Percentiles rank a stretch among this genome's conserved stretches.
Evolutionary conservation across 208 protist genomes (phyloP).

Genomic region (Trypanosoma lewisi): DNA sequence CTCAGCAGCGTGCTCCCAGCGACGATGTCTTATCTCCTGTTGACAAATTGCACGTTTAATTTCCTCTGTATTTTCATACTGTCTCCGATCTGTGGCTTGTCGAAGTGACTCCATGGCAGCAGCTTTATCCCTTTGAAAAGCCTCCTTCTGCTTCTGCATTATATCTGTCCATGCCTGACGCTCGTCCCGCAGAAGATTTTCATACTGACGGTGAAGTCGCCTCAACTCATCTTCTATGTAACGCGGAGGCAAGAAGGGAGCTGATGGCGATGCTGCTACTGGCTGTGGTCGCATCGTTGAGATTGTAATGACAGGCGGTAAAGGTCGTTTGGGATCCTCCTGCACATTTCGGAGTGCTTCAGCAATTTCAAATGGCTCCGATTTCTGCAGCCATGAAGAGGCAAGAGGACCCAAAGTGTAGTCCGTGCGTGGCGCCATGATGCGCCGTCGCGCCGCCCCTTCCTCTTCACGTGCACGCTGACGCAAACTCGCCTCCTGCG

Average conservation of each 20-base stretch:
- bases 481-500: constrained; percentile 43
- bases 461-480: constrained; percentile 24
- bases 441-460: constrained; percentile 28
- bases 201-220: constrained; percentile 48
- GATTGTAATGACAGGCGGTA: constrained; percentile 48
- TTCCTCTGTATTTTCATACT: constrained; percentile 23
- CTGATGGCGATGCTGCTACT: not conserved
- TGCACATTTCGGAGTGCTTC: constrained; percentile 11
- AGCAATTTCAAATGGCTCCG: constrained; percentile 26
- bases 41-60: constrained; percentile 31
- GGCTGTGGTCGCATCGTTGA: constrained; percentile 23
- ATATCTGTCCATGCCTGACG: constrained; percentile 52
- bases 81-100: not conserved
- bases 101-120: constrained; percentile 12
- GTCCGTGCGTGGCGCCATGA: constrained; percentile 33
- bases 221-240: constrained; percentile 53
- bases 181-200: constrained; percentile 52
- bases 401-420: constrained; percentile 1
- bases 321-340: constrained; percentile 12
- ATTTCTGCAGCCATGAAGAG: not conserved
- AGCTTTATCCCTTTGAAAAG: constrained; percentile 29
- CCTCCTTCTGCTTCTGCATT: constrained; percentile 54
- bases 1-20: constrained; percentile 44
- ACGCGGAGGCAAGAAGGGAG: constrained; percentile 26
- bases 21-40: constrained; percentile 40